These are phyloP conservation scores for Vanrija sp. DNA, from an alignment of 1,284 basidiomycete genomes.

Conservation along the genomic window DNA sequence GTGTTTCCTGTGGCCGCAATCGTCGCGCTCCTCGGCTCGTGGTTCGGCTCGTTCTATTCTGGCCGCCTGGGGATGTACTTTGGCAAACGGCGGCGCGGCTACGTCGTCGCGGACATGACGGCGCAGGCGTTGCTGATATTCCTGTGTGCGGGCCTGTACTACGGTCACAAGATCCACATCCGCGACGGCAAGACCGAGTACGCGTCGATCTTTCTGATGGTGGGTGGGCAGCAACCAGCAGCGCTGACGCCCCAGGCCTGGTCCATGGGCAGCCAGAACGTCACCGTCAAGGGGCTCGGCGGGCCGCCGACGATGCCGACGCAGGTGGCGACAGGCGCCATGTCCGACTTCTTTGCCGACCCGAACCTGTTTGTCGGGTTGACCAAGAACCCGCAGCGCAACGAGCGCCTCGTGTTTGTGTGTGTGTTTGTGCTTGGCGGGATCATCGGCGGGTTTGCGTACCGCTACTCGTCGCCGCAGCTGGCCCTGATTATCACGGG, in stretches of 20 bases:
- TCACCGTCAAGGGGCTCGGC: constrained; percentile 7
- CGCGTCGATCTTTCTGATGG: neutral
- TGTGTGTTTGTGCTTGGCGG: neutral
- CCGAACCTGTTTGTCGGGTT: constrained; percentile 1
- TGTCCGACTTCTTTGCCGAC: constrained; percentile 10
- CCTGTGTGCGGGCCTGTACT: constrained; percentile 3
- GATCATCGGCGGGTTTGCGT: constrained; percentile 2
- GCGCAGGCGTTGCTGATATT: neutral
- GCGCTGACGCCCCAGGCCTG: neutral
- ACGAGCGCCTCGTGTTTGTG: constrained; percentile 4
- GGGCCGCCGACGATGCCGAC: constrained; percentile 6
- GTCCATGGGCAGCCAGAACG: constrained; percentile 9
- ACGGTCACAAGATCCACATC: constrained; percentile 1
- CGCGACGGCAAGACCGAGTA: constrained; percentile 2
- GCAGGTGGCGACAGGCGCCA: constrained; percentile 9
- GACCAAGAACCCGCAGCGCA: neutral
- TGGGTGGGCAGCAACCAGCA: neutral
- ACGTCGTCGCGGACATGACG: neutral
- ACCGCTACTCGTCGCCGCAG: constrained; percentile 1
- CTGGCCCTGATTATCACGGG: constrained; percentile 1
- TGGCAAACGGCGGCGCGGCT: neutral
- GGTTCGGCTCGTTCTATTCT: constrained; percentile 2
- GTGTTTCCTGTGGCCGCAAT: constrained; percentile 1
- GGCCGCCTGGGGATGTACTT: neutral
- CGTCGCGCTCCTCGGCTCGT: constrained; percentile 4